Evolutionary conservation across 371 early-diverging fungal species (phyloP).

Genomic region (Batkoa obscura): DNA sequence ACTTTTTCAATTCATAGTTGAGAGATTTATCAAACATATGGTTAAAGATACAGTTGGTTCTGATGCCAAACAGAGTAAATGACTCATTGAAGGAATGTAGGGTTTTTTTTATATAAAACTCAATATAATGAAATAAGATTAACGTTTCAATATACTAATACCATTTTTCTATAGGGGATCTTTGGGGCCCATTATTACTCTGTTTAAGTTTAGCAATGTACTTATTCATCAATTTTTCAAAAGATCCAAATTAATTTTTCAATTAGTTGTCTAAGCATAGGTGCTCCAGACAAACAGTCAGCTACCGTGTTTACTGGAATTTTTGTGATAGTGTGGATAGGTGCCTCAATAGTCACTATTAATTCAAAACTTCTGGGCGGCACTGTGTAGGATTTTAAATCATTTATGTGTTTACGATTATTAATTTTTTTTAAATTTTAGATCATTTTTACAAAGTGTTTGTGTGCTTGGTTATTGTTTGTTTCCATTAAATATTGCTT

Average conservation of each 20-base stretch:
- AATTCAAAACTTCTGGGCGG: constrained; percentile 87
- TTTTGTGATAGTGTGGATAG: constrained; percentile 81
- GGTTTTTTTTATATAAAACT: constrained; percentile 9
- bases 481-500: constrained; percentile 70
- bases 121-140: constrained; percentile 7
- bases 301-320: constrained; percentile 72
- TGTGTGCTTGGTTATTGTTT: constrained; percentile 91
- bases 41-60: constrained; percentile 48
- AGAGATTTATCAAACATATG: constrained; percentile 57
- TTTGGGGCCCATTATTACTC: constrained; percentile 88
- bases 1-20: constrained; percentile 20
- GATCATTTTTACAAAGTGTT: constrained; percentile 84
- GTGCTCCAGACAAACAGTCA: constrained; percentile 47
- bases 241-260: background rate
- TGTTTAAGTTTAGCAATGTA: constrained; percentile 73
- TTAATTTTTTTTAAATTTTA: constrained; percentile 10
- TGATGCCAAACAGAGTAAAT: constrained; percentile 39
- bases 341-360: constrained; percentile 77
- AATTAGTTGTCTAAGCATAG: constrained; percentile 31
- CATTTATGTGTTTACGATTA: background rate
- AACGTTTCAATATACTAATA: background rate
- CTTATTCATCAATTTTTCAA: background rate
- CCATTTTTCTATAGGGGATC: constrained; percentile 43
- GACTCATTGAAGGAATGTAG: constrained; percentile 60
- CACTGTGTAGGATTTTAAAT: constrained; percentile 33